Conservation (phyloP, 441 rosid genomes). For the Cnidoscolus chayamansa region DNA sequence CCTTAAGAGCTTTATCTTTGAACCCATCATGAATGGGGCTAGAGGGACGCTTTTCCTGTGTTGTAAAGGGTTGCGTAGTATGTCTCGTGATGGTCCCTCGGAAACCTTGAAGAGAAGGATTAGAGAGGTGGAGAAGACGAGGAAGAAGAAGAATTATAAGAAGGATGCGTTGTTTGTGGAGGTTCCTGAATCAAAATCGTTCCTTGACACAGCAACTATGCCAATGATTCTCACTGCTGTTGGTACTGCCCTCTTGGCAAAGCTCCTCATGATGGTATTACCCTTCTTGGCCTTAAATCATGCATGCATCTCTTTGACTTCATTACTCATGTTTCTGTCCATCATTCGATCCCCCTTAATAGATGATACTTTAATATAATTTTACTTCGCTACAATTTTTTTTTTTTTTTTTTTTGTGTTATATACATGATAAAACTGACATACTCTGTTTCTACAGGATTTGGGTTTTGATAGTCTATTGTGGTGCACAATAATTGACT, state of each 20-base stretch:
- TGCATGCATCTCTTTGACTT: not conserved
- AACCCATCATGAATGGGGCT: conserved; percentile 37
- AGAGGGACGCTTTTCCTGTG: conserved; percentile 28
- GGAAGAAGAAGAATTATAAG: conserved; percentile 46
- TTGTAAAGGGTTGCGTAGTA: conserved; percentile 40
- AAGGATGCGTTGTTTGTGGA: conserved; percentile 68
- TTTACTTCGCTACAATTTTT: not conserved
- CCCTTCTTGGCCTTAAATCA: not conserved
- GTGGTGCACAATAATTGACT: not conserved
- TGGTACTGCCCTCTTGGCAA: conserved; percentile 67
- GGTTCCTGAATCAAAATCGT: conserved; percentile 66
- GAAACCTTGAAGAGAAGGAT: conserved; percentile 58
- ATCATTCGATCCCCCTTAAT: too few relatives aligned
- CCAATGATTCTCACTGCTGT: conserved; percentile 73
- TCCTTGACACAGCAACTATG: conserved; percentile 72
- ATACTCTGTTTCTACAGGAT: not conserved
- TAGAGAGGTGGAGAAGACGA: conserved; percentile 49
- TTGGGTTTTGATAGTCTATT: not conserved
- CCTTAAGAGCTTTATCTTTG: not conserved
- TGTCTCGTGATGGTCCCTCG: conserved; percentile 46
- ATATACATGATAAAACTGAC: not conserved
- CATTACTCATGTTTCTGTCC: not conserved
- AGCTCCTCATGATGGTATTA: conserved; percentile 85
- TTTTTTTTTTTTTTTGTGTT: not conserved
- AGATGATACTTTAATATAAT: not conserved